Base-by-base conservation (phyloP, 169 alveolate genomes). In the Hammondia hammondi region DNA sequence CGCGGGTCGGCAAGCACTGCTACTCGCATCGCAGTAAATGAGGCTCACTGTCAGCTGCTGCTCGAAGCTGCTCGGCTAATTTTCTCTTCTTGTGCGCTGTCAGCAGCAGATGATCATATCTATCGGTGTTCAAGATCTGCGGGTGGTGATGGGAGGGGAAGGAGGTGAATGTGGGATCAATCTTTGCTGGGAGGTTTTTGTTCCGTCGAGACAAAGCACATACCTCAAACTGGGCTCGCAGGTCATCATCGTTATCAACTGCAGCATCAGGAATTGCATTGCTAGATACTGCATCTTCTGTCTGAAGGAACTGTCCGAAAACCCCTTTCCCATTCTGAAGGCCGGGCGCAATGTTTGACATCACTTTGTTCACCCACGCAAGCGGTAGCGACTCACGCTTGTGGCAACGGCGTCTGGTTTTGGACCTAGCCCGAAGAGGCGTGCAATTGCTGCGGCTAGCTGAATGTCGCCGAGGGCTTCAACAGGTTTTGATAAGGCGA, bases 111-210 rank as follows among this genome's bases (percentile, higher is more conserved):
- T 85, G 92, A 70, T 93, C 95, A 82, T 93, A 93, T 12, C 95
- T 88, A 39, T 93, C 95, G 10, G 95, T 93, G 85, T 93, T 93
- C 93, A 93, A 37, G 72, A 93, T 92, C 95, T 93, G 39, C 10
- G 52, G 81, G 12, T 9, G 70, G 14, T 9, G 70, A n/a, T n/a
- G 61, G 72, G 32, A 70, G 32, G 52, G 24, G 70, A 6, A 6
- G 12, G 32, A 4, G 24, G 88, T 43, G 88, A 6, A 27, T 7
- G 12, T 48, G 27, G 27, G 52, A 7, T 7, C 37, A 52, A 14
- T 52, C 24, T 7, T 52, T 10, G 19, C 10, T 52, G 12, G 0
- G 35, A 17, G 48, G 27, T 9, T 21, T 32, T n/a, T 35, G 7
- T 24, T 73, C 5, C 85, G 9, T 73, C 29, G 10, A 10, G 10